These are phyloP conservation scores for Pleurotus giganteus DNA, from an alignment of 768 basidiomycete species.

Conservation along the genomic window DNA sequence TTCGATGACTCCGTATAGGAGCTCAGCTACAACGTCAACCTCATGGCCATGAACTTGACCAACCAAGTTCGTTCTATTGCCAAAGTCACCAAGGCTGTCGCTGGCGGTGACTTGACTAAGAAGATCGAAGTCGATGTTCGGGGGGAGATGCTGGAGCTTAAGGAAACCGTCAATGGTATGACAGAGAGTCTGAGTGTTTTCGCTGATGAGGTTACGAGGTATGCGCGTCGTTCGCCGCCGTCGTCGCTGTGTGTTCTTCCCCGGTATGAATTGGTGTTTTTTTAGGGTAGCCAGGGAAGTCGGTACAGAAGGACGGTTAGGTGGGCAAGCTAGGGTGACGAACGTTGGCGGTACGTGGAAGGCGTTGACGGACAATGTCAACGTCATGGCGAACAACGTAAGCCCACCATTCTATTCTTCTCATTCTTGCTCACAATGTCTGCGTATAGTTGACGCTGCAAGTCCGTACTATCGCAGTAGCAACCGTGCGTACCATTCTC, in stretches of 20 bases:
- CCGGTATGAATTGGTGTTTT: not conserved
- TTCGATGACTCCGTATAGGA: no score
- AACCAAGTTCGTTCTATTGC: conserved; percentile 85
- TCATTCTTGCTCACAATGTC: not conserved
- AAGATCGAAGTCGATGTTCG: conserved; percentile 89
- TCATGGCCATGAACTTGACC: conserved; percentile 88
- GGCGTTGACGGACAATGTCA: conserved; percentile 92
- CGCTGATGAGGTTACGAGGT: conserved; percentile 65
- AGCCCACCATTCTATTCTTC: not conserved
- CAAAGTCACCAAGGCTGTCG: conserved; percentile 94
- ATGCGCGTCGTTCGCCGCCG: not conserved
- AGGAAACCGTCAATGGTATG: conserved; percentile 94
- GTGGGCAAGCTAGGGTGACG: conserved; percentile 89
- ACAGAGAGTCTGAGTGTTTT: conserved; percentile 82
- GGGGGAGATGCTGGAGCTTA: conserved; percentile 86
- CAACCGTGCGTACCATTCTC: conserved; percentile 52
- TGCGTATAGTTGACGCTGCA: conserved; percentile 73
- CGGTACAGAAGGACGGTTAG: conserved; percentile 92
- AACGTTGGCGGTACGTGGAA: conserved; percentile 98
- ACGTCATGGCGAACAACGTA: conserved; percentile 91
- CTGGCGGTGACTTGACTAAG: conserved; percentile 87
- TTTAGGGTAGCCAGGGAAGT: conserved; percentile 86
- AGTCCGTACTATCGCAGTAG: conserved; percentile 90
- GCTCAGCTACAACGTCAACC: conserved; percentile 77
- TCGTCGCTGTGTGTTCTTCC: not conserved